phyloP scores from a whole-genome alignment of 2,329 filamentous ascomycete species.

The Basipetospora chlamydospora region DNA sequence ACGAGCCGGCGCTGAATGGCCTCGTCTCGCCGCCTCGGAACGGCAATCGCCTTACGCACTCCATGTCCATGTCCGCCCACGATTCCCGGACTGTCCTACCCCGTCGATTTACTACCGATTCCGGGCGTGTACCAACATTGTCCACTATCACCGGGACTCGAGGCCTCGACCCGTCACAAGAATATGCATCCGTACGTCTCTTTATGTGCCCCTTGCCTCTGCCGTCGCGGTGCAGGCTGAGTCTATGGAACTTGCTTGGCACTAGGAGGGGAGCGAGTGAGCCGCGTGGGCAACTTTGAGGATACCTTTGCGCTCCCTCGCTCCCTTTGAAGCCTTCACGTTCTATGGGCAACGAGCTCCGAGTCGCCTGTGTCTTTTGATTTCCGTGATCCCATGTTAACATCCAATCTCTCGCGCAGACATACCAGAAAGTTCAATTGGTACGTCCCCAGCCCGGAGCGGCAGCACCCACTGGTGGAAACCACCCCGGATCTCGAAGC shows the following conservation, averaged over 20 bases:
- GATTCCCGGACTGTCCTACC: constrained; percentile 68
- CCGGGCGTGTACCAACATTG: constrained; percentile 66
- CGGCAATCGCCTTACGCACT: constrained; percentile 44
- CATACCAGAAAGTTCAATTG: constrained; percentile 60
- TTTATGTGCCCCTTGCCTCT: background rate
- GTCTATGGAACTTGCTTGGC: too few relatives aligned
- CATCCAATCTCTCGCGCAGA: constrained; percentile 23
- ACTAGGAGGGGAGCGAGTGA: too few relatives aligned
- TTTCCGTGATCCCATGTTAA: background rate
- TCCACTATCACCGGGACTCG: constrained; percentile 42
- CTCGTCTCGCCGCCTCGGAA: constrained; percentile 63
- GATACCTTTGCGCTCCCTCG: too few relatives aligned
- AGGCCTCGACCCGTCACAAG: constrained; percentile 32
- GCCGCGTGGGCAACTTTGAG: too few relatives aligned
- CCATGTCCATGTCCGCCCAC: constrained; percentile 35
- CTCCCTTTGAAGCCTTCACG: too few relatives aligned
- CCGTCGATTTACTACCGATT: constrained; percentile 87
- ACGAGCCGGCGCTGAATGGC: constrained; percentile 60
- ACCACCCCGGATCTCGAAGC: constrained; percentile 1
- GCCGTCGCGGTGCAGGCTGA: background rate
- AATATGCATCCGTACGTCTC: constrained; percentile 29
- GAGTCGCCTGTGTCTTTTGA: too few relatives aligned
- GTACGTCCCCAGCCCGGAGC: constrained; percentile 34
- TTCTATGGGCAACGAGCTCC: too few relatives aligned
- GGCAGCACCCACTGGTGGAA: constrained; percentile 1